These are phyloP conservation scores for Saitozyma podzolica DNA, from an alignment of 768 basidiomycete species.

Conservation along the genomic window DNA sequence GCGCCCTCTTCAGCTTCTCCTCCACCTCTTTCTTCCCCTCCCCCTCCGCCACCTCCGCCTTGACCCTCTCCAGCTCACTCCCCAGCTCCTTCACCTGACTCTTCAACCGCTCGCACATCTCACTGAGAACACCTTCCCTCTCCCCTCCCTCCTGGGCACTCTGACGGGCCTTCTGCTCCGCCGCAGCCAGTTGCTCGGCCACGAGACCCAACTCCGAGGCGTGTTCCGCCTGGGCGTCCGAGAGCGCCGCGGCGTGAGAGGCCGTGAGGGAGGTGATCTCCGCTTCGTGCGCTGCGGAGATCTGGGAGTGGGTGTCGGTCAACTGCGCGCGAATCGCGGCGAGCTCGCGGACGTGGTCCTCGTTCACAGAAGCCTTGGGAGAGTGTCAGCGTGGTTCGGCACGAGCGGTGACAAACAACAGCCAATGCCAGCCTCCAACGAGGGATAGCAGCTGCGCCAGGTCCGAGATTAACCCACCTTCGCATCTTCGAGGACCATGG, in stretches of 20 bases:
- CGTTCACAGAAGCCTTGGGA: slow-evolving; percentile 14
- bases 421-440: background rate
- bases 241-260: slow-evolving; percentile 21
- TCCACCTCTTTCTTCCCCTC: slow-evolving; percentile 10
- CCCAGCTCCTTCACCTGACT: slow-evolving; percentile 3
- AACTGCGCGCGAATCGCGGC: slow-evolving; percentile 26
- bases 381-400: no score
- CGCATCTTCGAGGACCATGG: slow-evolving; percentile 5
- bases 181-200: background rate
- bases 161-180: background rate
- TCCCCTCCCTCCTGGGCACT: no score
- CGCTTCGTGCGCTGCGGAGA: slow-evolving; percentile 22
- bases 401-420: background rate
- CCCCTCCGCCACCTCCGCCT: slow-evolving; percentile 11
- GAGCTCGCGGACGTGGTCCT: slow-evolving; percentile 28
- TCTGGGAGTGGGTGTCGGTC: slow-evolving; percentile 20
- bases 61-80: slow-evolving; percentile 12
- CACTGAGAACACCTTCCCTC: no score
- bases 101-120: no score
- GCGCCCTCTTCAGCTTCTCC: slow-evolving; percentile 17
- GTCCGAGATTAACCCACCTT: slow-evolving; percentile 8
- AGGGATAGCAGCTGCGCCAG: background rate
- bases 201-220: background rate
- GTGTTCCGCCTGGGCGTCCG: slow-evolving; percentile 10
- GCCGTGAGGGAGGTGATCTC: slow-evolving; percentile 26